These are phyloP conservation scores for Paecilomyces sp. DNA, from an alignment of 2,329 filamentous ascomycete genomes.

Conservation along the genomic window DNA sequence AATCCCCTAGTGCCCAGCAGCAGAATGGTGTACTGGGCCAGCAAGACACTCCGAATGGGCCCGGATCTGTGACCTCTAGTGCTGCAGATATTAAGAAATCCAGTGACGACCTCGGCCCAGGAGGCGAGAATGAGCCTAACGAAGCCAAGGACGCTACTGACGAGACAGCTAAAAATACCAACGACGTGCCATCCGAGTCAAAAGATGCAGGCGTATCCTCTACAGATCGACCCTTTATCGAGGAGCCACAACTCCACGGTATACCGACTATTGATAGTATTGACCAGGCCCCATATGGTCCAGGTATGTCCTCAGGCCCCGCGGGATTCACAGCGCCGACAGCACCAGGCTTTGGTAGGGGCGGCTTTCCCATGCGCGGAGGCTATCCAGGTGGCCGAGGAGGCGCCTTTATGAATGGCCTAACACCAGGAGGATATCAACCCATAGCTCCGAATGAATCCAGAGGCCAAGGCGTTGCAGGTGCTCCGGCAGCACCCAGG, in stretches of 20 bases:
- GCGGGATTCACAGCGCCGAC: constrained; percentile 17
- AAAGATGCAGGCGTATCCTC: constrained; percentile 6
- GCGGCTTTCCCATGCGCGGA: constrained; percentile 39
- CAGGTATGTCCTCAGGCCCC: constrained; percentile 22
- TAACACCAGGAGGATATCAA: constrained; percentile 18
- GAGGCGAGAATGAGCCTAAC: constrained; percentile 25
- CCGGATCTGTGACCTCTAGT: constrained; percentile 6
- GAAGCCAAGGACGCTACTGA: constrained; percentile 9
- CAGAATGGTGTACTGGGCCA: constrained; percentile 9
- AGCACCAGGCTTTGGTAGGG: constrained; percentile 31
- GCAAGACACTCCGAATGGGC: constrained; percentile 10
- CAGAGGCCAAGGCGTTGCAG: constrained; percentile 52
- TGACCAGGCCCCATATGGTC: constrained; percentile 15
- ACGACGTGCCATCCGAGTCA: constrained; percentile 8
- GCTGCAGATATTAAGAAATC: constrained; percentile 17
- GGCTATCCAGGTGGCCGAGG: constrained; percentile 37
- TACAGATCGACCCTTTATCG: constrained; percentile 9
- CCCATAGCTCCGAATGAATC: constrained; percentile 28
- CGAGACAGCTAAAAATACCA: background rate
- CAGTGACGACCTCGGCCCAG: constrained; percentile 26
- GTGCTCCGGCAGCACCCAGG: constrained; percentile 85
- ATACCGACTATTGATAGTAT: constrained; percentile 25
- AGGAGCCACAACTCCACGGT: constrained; percentile 18
- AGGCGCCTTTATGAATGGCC: constrained; percentile 21
- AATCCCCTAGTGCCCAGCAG: constrained; percentile 20